phyloP scores from a whole-genome alignment of 192 early-diverging fungal genomes.

The Backusella tarrabulga region DNA sequence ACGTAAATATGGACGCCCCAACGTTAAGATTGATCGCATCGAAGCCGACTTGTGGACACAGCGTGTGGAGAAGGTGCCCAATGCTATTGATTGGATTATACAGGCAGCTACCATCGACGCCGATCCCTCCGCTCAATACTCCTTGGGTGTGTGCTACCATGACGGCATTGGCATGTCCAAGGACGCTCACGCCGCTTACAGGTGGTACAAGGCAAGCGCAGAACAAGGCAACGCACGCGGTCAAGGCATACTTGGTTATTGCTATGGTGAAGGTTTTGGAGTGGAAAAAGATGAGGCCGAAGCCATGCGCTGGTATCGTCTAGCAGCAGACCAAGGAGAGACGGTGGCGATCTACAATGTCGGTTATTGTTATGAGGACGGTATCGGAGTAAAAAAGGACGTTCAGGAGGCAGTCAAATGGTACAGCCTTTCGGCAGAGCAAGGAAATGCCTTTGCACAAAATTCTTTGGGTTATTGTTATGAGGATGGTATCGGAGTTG shows the following conservation, averaged over 20 bases:
- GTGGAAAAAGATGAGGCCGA: slow-evolving; percentile 59
- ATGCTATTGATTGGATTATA: slow-evolving; percentile 64
- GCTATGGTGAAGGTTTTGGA: slow-evolving; percentile 74
- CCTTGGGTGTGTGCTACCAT: slow-evolving; percentile 75
- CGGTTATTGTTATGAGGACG: slow-evolving; percentile 57
- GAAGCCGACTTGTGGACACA: slow-evolving; percentile 76
- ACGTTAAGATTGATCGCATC: slow-evolving; percentile 72
- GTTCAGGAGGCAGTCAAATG: slow-evolving; percentile 54
- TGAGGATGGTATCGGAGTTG: slow-evolving; percentile 71
- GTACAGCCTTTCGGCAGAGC: slow-evolving; percentile 59
- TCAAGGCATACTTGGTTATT: slow-evolving; percentile 68
- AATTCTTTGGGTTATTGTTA: slow-evolving; percentile 79
- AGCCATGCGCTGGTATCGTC: slow-evolving; percentile 60
- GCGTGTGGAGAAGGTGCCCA: slow-evolving; percentile 17
- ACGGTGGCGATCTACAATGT: slow-evolving; percentile 52
- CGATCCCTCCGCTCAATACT: slow-evolving; percentile 54
- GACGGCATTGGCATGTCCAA: slow-evolving; percentile 73
- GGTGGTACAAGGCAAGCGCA: slow-evolving; percentile 63
- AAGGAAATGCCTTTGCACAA: slow-evolving; percentile 73
- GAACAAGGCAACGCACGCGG: slow-evolving; percentile 60
- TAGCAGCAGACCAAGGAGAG: slow-evolving; percentile 51
- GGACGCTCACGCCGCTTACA: slow-evolving; percentile 59
- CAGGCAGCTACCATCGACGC: slow-evolving; percentile 55
- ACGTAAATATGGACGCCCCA: slow-evolving; percentile 79
- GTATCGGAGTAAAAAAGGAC: slow-evolving; percentile 51